Base-by-base conservation (phyloP, 73 alveolate species). In the Paramecium biaurelia region DNA sequence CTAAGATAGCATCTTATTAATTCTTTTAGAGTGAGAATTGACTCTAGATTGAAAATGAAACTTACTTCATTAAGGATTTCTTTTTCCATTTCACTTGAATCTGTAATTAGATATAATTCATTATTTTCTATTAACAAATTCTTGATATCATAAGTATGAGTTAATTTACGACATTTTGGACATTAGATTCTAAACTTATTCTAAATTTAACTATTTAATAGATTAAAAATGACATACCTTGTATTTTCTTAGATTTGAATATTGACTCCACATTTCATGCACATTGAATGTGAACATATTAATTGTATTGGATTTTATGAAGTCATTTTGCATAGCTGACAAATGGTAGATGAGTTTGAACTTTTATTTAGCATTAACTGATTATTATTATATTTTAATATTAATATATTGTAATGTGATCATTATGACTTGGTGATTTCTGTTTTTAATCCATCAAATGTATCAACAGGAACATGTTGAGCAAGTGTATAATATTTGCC, bases 401-500 rank as follows among this genome's bases (percentile, higher is more conserved):
- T 26, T 63, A 63, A 30, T 63, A 32, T 63, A 63, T 32, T 30
- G 30, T 53, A 23, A 53, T 53, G 30, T 53, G 68, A 53, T 53
- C 68, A 53, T 93, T 89, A 92, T 76, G 93, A 38, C 84, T 93
- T 89, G 92, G 96, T 97, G 92, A 95, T 96, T 92, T 96, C 99
- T 58, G 99, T 96, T 92, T 86, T 84, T 53, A 96, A 95, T 8
- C 96, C 97, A 56, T 93, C 96, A 93, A 94, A 96, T 58, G 98
- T 68, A 76, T 96, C 98, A 28, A 96, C 98, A 57, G 95, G 97
- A 92, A 95, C 92, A 93, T 96, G 98, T 92, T 96, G 95, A 59
- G 97, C 99, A 56, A 97, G 93, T 85, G 99, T 90, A 96, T 97
- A 97, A 95, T 96, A 92, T 92, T 95, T 92, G 57, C 93, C 96